These are phyloP conservation scores for Amauroascus niger DNA, from an alignment of 2,329 filamentous ascomycete genomes.

Conservation along the genomic window DNA sequence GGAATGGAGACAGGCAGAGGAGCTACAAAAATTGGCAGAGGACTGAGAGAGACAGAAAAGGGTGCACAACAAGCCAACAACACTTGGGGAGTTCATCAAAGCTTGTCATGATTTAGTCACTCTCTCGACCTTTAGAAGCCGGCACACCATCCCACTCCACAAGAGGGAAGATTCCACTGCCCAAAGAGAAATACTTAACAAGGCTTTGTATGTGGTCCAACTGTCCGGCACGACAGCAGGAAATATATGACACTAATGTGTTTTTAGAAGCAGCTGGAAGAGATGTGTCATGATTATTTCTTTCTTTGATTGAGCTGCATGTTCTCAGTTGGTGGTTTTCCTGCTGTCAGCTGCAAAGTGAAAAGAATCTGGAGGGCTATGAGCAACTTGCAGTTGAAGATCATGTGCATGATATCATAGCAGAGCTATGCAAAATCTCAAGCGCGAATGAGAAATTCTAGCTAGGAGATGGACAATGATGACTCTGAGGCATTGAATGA, in stretches of 20 bases:
- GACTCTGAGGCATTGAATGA: no score
- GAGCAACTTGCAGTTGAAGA: constrained; percentile 24
- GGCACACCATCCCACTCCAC: not conserved
- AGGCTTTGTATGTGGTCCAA: not conserved
- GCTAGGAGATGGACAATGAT: constrained; percentile 19
- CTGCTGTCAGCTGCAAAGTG: constrained; percentile 20
- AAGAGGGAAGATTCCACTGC: not conserved
- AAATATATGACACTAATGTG: not conserved
- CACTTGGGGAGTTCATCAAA: not conserved
- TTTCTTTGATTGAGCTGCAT: not conserved
- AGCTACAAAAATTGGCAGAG: constrained; percentile 13
- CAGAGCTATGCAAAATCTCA: constrained; percentile 23
- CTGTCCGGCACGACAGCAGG: not conserved
- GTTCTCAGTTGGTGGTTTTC: not conserved
- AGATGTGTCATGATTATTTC: not conserved
- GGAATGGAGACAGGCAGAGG: constrained; percentile 6
- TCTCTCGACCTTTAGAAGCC: not conserved
- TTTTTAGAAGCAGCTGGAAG: not conserved
- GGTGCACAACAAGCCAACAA: not conserved
- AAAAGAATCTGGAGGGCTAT: constrained; percentile 25
- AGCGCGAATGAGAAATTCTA: constrained; percentile 21
- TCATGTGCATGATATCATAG: constrained; percentile 23
- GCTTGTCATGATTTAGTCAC: not conserved
- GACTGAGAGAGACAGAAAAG: not conserved
- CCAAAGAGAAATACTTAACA: not conserved